Percentiles rank a stretch among this genome's conserved stretches.
Conservation (phyloP, 1,284 basidiomycete species). For the Microstroma glucosiphilum region DNA sequence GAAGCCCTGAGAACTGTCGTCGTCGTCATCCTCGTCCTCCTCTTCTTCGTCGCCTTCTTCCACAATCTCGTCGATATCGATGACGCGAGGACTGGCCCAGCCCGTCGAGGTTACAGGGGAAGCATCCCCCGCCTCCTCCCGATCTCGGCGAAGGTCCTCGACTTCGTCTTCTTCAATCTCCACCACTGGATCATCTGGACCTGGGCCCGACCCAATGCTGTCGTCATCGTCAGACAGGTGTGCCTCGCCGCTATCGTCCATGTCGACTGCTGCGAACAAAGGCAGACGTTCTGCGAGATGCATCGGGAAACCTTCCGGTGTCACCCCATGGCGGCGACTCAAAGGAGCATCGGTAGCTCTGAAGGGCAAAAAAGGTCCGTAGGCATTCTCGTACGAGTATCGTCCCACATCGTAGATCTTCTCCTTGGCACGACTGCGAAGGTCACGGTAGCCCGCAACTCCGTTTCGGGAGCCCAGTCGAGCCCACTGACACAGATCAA, state of each 20-base stretch:
- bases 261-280: too few relatives aligned
- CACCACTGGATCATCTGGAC: too few relatives aligned
- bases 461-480: neutral
- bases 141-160: too few relatives aligned
- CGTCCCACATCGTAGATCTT: neutral
- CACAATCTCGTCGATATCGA: neutral
- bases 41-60: neutral
- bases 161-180: too few relatives aligned
- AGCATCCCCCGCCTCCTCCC: too few relatives aligned
- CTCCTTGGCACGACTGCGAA: neutral
- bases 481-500: neutral
- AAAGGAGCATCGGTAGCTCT: neutral
- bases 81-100: too few relatives aligned
- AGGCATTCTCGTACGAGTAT: conserved; percentile 2
- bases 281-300: too few relatives aligned
- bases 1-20: neutral
- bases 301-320: neutral
- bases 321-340: neutral
- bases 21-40: neutral
- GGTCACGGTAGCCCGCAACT: neutral
- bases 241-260: too few relatives aligned
- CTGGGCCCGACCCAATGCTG: too few relatives aligned
- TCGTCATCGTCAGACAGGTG: too few relatives aligned
- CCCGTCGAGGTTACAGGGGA: too few relatives aligned
- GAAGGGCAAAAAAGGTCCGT: conserved; percentile 2